Evolutionary conservation across 2,329 filamentous ascomycete species (phyloP).

Genomic region (Tolypocladium guangdongense): DNA sequence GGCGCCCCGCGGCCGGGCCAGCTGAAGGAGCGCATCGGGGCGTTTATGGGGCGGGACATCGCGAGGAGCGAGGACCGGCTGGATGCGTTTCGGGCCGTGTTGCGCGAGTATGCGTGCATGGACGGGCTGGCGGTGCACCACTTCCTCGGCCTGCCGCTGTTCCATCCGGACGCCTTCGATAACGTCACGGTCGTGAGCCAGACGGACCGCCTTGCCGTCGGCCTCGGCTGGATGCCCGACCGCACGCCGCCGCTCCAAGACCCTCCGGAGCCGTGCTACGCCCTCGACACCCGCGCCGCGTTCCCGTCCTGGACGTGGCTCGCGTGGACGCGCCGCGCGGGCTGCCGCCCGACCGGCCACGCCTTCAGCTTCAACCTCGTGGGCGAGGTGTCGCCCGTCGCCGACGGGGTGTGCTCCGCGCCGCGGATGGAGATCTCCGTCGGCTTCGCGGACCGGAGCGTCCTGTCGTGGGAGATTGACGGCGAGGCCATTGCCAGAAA

Average conservation of each 20-base stretch:
- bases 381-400: constrained; percentile 13
- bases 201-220: constrained; percentile 23
- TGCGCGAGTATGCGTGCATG: constrained; percentile 16
- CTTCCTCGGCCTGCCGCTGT: constrained; percentile 23
- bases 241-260: constrained; percentile 9
- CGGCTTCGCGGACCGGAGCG: constrained; percentile 20
- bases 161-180: constrained; percentile 20
- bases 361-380: constrained; percentile 21
- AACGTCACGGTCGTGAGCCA: constrained; percentile 14
- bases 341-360: constrained; percentile 1
- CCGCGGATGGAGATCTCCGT: constrained; percentile 22
- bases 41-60: constrained; percentile 20
- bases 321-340: constrained; percentile 19
- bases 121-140: constrained; percentile 16
- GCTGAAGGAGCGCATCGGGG: constrained; percentile 16
- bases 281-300: constrained; percentile 7
- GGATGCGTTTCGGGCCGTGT: constrained; percentile 22
- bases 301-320: constrained; percentile 29
- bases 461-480: constrained; percentile 25
- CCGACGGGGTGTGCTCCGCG: constrained; percentile 18
- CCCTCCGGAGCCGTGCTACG: constrained; percentile 14
- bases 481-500: constrained; percentile 19
- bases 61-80: constrained; percentile 17
- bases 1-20: constrained; percentile 12
- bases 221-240: constrained; percentile 22